Percentiles rank a stretch among this genome's conserved stretches.
Conservation (phyloP, 495 filamentous ascomycete species). For the Halenospora varia region DNA sequence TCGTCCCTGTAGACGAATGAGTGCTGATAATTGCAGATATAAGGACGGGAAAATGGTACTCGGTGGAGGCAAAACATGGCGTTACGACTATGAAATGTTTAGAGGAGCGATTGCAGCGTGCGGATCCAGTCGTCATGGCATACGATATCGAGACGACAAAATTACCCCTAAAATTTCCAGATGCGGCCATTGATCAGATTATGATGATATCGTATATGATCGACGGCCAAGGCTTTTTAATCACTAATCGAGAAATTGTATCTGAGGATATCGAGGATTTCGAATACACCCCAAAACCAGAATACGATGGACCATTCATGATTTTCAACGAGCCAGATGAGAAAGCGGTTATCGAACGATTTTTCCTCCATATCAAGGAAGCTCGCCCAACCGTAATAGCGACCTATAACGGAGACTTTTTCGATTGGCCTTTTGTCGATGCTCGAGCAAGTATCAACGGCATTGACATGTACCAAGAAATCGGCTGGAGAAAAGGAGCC, state of each 20-base stretch:
- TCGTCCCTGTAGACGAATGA: neutral
- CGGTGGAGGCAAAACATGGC: slow-evolving; percentile 90
- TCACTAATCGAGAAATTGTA: slow-evolving; percentile 97
- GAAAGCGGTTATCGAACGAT: slow-evolving; percentile 79
- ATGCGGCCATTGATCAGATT: slow-evolving; percentile 89
- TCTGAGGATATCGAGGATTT: slow-evolving; percentile 98
- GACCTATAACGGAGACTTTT: slow-evolving; percentile 99
- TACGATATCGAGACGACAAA: slow-evolving; percentile 99
- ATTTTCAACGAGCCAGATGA: slow-evolving; percentile 98
- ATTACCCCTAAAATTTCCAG: slow-evolving; percentile 95
- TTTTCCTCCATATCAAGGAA: slow-evolving; percentile 94
- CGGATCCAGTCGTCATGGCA: slow-evolving; percentile 93
- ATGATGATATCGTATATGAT: slow-evolving; percentile 99
- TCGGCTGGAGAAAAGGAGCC: slow-evolving; percentile 89
- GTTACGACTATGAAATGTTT: slow-evolving; percentile 74
- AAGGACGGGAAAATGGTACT: slow-evolving; percentile 96
- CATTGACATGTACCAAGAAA: slow-evolving; percentile 99
- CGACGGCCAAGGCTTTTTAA: slow-evolving; percentile 95
- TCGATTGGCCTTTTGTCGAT: slow-evolving; percentile 99
- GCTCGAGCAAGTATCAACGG: slow-evolving; percentile 84
- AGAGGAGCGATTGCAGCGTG: slow-evolving; percentile 81
- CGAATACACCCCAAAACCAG: slow-evolving; percentile 95
- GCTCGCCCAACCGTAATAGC: slow-evolving; percentile 93
- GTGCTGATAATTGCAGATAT: slow-evolving; percentile 58
- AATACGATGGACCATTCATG: slow-evolving; percentile 91